Evolutionary conservation across 164 flowering plant genomes (phyloP).

Genomic region (Echeveria elegans): DNA sequence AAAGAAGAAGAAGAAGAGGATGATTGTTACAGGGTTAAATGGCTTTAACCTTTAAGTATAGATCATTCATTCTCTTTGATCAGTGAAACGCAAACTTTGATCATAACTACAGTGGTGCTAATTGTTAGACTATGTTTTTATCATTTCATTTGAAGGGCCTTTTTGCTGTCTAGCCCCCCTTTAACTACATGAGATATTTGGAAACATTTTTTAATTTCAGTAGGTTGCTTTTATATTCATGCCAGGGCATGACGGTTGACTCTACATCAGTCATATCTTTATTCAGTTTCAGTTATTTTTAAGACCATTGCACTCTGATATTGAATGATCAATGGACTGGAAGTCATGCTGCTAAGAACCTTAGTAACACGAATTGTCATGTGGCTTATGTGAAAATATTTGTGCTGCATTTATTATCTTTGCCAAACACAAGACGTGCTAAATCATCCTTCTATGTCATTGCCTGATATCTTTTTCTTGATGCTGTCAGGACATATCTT

Average conservation of each 20-base stretch:
- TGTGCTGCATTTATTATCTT: not conserved
- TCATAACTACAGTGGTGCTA: too few relatives aligned
- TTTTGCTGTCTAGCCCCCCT: not conserved
- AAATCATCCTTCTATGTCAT: not conserved
- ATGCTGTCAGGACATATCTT: conserved; percentile 42
- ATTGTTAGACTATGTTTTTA: not conserved
- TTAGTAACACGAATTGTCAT: not conserved
- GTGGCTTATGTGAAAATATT: not conserved
- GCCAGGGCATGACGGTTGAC: not conserved
- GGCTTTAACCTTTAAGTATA: not conserved
- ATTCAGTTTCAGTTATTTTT: not conserved
- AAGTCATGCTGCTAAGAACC: not conserved
- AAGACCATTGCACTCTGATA: not conserved
- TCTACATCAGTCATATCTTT: not conserved
- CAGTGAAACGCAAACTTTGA: too few relatives aligned
- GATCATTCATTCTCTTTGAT: too few relatives aligned
- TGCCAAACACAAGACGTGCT: not conserved
- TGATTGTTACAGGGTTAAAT: not conserved
- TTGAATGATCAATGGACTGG: not conserved
- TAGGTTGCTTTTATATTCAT: not conserved
- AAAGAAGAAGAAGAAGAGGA: not conserved
- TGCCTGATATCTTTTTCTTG: not conserved
- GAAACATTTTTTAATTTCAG: not conserved
- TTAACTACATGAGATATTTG: not conserved
- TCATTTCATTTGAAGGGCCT: not conserved